Evolutionary conservation across 805 yeast species (phyloP).

Genomic region (Candida wancherniae): DNA sequence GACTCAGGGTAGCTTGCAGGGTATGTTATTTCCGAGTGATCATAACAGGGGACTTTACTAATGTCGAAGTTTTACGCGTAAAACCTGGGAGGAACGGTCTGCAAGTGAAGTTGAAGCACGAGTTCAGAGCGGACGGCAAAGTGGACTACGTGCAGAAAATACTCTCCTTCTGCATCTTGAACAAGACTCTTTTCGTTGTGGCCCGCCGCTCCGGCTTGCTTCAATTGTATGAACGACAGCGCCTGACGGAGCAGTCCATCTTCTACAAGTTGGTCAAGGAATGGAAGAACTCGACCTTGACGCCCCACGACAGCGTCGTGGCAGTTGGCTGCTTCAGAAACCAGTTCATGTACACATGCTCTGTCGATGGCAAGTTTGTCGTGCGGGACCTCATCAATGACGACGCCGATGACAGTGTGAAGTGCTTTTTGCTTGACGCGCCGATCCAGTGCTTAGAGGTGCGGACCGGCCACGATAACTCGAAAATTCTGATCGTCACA

Average conservation of each 20-base stretch:
- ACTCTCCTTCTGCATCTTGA: too few relatives aligned
- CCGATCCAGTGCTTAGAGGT: conserved; percentile 23
- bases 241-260: neutral
- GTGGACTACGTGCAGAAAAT: too few relatives aligned
- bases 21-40: too few relatives aligned
- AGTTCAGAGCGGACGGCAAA: too few relatives aligned
- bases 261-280: conserved; percentile 25
- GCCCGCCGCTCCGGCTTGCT: too few relatives aligned
- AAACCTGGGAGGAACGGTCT: too few relatives aligned
- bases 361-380: conserved; percentile 29
- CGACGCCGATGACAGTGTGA: conserved; percentile 27
- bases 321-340: conserved; percentile 22
- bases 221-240: conserved; percentile 24
- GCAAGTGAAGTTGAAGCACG: too few relatives aligned
- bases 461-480: conserved; percentile 4
- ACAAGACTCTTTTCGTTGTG: too few relatives aligned
- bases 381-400: conserved; percentile 35
- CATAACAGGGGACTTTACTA: too few relatives aligned
- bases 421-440: conserved; percentile 21
- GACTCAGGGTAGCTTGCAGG: too few relatives aligned
- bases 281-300: conserved; percentile 25
- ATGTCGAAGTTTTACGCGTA: too few relatives aligned
- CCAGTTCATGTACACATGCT: conserved; percentile 30
- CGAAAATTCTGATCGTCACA: conserved; percentile 17
- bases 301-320: conserved; percentile 21